A percentile compares a stretch with the other conserved stretches of the same genome.
Evolutionary conservation across 345 rosid species (phyloP).

Genomic region (Turritis glabra): DNA sequence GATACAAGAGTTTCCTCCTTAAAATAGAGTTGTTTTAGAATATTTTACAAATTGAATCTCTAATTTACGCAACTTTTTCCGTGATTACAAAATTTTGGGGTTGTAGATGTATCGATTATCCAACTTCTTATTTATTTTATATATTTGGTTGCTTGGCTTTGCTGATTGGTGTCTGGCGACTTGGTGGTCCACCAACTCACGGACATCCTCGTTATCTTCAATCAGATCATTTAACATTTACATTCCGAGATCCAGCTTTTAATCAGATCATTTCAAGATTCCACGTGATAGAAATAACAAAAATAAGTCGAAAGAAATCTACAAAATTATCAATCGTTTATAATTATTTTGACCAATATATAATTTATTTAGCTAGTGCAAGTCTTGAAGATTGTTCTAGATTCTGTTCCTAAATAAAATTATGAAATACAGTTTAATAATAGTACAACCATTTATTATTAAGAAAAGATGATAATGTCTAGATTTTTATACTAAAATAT

Average conservation of each 20-base stretch:
- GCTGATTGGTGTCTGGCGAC: slow-evolving; percentile 17
- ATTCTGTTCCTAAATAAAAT: background rate
- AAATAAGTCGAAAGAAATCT: background rate
- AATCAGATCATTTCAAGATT: background rate
- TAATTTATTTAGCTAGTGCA: background rate
- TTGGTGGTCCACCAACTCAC: slow-evolving; percentile 35
- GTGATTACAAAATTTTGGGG: background rate
- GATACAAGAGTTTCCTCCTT: background rate
- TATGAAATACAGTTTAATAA: too few species aligned
- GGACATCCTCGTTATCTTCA: slow-evolving; percentile 18
- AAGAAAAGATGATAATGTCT: background rate
- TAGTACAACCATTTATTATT: too few species aligned
- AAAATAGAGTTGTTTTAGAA: background rate
- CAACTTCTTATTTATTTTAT: background rate
- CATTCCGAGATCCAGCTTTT: slow-evolving; percentile 13
- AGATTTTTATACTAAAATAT: background rate
- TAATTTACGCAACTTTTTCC: background rate
- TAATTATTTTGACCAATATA: background rate
- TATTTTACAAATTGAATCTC: background rate
- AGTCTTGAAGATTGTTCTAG: background rate
- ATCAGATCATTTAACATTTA: background rate
- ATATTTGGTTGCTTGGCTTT: slow-evolving; percentile 14
- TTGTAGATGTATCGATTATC: slow-evolving; percentile 1
- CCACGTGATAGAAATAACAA: background rate
- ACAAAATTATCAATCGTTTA: background rate